A percentile compares a stretch with the other conserved stretches of the same genome.
Evolutionary conservation across 768 basidiomycete genomes (phyloP).

Genomic region (Mrakia blollopis): DNA sequence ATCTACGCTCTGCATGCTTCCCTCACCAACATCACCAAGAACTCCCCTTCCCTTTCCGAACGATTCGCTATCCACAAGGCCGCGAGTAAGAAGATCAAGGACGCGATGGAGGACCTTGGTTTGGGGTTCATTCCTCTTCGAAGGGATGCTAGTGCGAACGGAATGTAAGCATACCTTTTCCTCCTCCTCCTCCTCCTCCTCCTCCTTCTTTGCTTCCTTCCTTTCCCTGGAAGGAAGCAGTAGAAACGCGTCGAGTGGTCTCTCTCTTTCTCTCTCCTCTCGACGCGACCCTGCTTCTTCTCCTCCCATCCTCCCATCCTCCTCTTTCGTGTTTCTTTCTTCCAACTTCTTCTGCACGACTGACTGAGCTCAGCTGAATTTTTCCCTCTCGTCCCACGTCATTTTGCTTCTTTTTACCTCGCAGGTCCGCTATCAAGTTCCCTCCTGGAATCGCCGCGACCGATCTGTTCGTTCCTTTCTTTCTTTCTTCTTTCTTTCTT

Average conservation of each 20-base stretch:
- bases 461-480: background rate
- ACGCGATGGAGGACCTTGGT: conserved; percentile 61
- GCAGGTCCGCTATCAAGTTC: too few species aligned
- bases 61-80: conserved; percentile 71
- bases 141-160: conserved; percentile 69
- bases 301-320: too few species aligned
- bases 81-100: conserved; percentile 64
- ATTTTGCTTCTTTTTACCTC: background rate
- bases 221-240: too few species aligned
- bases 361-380: too few species aligned
- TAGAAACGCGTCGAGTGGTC: too few species aligned
- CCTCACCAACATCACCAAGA: conserved; percentile 63
- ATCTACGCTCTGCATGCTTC: conserved; percentile 86
- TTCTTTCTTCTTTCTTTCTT: background rate
- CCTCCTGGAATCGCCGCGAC: too few species aligned
- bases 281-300: too few species aligned
- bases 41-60: conserved; percentile 61
- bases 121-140: conserved; percentile 65
- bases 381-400: background rate
- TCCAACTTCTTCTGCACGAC: too few species aligned
- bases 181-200: background rate
- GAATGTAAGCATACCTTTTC: conserved; percentile 67
- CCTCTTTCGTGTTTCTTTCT: too few species aligned
- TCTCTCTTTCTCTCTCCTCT: background rate
- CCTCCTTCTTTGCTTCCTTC: background rate